These are phyloP conservation scores for Colletotrichum brevisporum DNA, from an alignment of 2,329 filamentous ascomycete species.

Conservation along the genomic window DNA sequence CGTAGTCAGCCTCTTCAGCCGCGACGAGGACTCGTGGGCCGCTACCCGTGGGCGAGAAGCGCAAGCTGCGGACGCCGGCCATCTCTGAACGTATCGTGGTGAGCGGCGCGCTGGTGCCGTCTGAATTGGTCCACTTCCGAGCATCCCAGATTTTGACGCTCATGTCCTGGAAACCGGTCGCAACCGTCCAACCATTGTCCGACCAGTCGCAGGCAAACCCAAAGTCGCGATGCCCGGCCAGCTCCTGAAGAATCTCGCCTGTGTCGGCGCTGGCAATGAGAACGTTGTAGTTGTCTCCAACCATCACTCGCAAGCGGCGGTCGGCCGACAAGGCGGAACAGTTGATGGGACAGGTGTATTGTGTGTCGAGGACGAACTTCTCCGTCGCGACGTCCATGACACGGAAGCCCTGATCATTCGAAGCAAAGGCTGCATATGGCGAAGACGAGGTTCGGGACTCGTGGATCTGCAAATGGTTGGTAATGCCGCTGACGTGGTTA, in stretches of 20 bases:
- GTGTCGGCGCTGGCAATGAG: constrained; percentile 79
- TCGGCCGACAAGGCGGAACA: constrained; percentile 81
- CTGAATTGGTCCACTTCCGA: constrained; percentile 73
- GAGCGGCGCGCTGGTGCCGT: constrained; percentile 63
- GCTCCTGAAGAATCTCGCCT: constrained; percentile 68
- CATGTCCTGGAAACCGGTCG: constrained; percentile 83
- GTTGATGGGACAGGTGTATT: constrained; percentile 76
- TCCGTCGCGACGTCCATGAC: constrained; percentile 72
- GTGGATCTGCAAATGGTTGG: constrained; percentile 75
- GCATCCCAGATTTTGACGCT: constrained; percentile 83
- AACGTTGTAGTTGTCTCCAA: constrained; percentile 77
- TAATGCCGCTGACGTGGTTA: constrained; percentile 67
- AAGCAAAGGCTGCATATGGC: constrained; percentile 72
- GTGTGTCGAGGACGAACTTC: constrained; percentile 66
- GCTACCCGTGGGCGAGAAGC: constrained; percentile 80
- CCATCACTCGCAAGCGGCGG: constrained; percentile 78
- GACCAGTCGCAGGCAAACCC: constrained; percentile 87
- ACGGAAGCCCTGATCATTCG: constrained; percentile 73
- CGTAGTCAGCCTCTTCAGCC: constrained; percentile 81
- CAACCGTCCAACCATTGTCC: constrained; percentile 81
- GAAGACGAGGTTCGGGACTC: constrained; percentile 64
- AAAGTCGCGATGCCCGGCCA: constrained; percentile 77
- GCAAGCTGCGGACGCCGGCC: constrained; percentile 77
- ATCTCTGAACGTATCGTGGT: constrained; percentile 74
- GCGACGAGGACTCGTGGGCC: constrained; percentile 77